These are phyloP conservation scores for Moesziomyces parantarcticus DNA, from an alignment of 1,284 basidiomycete species.

Conservation along the genomic window DNA sequence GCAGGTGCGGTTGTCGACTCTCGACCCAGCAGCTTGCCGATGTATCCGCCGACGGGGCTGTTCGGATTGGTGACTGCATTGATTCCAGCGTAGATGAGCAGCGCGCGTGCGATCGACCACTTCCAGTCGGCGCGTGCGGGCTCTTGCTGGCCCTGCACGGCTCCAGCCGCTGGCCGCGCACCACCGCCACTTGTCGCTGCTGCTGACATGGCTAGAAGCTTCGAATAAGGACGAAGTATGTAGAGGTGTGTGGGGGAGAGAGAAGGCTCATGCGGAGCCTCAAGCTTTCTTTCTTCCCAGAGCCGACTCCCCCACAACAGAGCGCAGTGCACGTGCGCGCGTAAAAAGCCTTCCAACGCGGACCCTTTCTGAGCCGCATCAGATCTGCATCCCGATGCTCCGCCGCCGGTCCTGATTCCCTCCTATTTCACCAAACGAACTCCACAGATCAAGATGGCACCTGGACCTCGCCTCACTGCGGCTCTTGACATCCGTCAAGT, in stretches of 20 bases:
- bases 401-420: too few relatives aligned
- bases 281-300: too few relatives aligned
- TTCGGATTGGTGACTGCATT: slow-evolving; percentile 39
- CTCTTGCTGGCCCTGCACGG: slow-evolving; percentile 7
- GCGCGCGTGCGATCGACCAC: slow-evolving; percentile 26
- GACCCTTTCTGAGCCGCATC: too few relatives aligned
- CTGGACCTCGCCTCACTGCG: too few relatives aligned
- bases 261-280: too few relatives aligned
- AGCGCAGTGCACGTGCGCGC: too few relatives aligned
- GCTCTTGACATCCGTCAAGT: too few relatives aligned
- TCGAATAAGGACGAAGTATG: background rate
- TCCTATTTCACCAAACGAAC: too few relatives aligned
- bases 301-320: too few relatives aligned
- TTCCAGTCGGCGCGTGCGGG: slow-evolving; percentile 34
- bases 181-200: background rate
- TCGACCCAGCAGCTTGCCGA: slow-evolving; percentile 28
- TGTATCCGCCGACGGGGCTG: slow-evolving; percentile 26
- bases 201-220: slow-evolving; percentile 7
- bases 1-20: slow-evolving; percentile 1
- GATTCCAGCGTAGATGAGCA: slow-evolving; percentile 44
- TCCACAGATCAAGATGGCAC: too few relatives aligned
- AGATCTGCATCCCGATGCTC: background rate
- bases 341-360: too few relatives aligned
- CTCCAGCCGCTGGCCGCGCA: background rate
- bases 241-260: too few relatives aligned